Evolutionary conservation across 345 rosid species (phyloP).

Genomic region (Citrus maxima): DNA sequence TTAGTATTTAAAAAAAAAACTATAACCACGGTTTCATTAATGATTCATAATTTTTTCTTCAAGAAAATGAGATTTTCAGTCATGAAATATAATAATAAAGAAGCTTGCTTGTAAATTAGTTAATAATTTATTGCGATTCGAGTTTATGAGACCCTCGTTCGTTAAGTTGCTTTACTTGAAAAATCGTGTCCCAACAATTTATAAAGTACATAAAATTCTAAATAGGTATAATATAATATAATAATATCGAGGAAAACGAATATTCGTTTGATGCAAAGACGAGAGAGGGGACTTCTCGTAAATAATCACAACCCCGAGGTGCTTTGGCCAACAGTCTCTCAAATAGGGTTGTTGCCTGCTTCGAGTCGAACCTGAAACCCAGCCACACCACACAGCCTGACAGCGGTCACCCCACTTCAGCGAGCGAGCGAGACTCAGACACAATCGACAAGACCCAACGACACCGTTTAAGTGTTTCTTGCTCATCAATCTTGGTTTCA

Average conservation of each 20-base stretch:
- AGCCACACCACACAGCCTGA: background rate
- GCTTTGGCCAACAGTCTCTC: background rate
- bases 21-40: too few relatives aligned
- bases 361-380: background rate
- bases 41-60: too few relatives aligned
- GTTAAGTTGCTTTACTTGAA: too few relatives aligned
- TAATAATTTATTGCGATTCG: too few relatives aligned
- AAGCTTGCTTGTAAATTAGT: too few relatives aligned
- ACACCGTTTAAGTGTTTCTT: background rate
- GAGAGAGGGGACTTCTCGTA: background rate
- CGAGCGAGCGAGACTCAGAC: background rate
- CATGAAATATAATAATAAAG: too few relatives aligned
- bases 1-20: too few relatives aligned
- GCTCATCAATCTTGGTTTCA: background rate
- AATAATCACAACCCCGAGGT: background rate
- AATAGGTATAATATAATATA: too few relatives aligned
- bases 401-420: background rate
- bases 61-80: too few relatives aligned
- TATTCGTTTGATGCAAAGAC: background rate
- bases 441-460: background rate
- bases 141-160: too few relatives aligned
- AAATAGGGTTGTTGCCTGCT: conserved; percentile 1
- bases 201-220: too few relatives aligned
- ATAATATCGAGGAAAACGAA: background rate
- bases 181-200: too few relatives aligned